A percentile compares a stretch with the other conserved stretches of the same genome.
Conservation (phyloP, 169 alveolate species). For the Plasmodium cynomolgi region DNA sequence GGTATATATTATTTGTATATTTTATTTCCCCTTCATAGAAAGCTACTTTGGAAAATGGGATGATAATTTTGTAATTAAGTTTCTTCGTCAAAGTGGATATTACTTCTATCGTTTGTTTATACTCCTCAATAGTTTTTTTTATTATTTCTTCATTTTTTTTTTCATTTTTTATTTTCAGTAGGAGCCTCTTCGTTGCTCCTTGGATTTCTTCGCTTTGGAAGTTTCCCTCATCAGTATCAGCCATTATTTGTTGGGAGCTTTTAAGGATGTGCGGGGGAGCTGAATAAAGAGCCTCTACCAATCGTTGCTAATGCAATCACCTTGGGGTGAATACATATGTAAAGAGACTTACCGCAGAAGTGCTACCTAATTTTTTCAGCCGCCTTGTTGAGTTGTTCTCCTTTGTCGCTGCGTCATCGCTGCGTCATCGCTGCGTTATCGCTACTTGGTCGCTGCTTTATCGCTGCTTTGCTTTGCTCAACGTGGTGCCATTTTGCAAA, state of each 20-base stretch:
- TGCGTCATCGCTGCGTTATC: too few relatives aligned
- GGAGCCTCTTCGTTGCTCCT: slow-evolving; percentile 43
- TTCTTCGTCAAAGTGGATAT: slow-evolving; percentile 24
- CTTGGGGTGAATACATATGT: neutral
- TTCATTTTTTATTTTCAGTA: slow-evolving; percentile 36
- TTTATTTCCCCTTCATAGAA: slow-evolving; percentile 65
- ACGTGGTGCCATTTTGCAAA: neutral
- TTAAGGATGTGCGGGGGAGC: neutral
- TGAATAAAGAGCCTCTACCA: neutral
- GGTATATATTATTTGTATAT: slow-evolving; percentile 54
- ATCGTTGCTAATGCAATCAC: neutral
- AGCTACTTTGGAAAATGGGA: slow-evolving; percentile 58
- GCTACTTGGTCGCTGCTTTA: too few relatives aligned
- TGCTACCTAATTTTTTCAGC: neutral
- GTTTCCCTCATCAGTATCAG: neutral
- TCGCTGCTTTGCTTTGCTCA: neutral
- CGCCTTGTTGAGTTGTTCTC: neutral
- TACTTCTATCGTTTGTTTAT: slow-evolving; percentile 32
- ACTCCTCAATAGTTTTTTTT: slow-evolving; percentile 37
- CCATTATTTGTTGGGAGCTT: neutral
- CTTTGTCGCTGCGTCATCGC: too few relatives aligned
- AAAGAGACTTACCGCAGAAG: neutral
- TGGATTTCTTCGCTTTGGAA: slow-evolving; percentile 32
- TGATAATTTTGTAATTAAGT: slow-evolving; percentile 24
- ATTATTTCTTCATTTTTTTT: slow-evolving; percentile 47